phyloP scores from a whole-genome alignment of 164 flowering plant genomes.

The Nymphaea thermarum region DNA sequence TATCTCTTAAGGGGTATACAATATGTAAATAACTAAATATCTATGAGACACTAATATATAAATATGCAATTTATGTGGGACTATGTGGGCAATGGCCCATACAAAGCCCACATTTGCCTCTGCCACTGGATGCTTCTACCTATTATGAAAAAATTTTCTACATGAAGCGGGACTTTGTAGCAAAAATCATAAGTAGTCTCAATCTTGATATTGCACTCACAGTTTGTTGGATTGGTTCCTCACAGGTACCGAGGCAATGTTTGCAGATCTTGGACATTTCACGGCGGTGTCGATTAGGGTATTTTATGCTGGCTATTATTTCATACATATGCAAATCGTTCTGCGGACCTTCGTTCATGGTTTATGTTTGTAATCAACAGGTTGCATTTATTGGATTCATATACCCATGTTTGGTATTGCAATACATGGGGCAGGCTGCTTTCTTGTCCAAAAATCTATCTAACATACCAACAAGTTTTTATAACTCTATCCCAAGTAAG shows the following conservation, averaged over 20 bases:
- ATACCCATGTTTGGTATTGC: slow-evolving; percentile 67
- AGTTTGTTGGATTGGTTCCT: slow-evolving; percentile 1
- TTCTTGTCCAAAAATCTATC: slow-evolving; percentile 39
- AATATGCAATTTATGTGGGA: too few species aligned
- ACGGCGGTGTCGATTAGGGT: slow-evolving; percentile 52
- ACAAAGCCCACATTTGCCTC: too few species aligned
- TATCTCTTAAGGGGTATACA: too few species aligned
- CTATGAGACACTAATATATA: too few species aligned
- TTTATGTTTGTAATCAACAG: slow-evolving; percentile 22
- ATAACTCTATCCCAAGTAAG: slow-evolving; percentile 63
- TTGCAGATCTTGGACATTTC: slow-evolving; percentile 81
- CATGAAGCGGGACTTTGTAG: too few species aligned
- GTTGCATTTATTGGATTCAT: slow-evolving; percentile 49
- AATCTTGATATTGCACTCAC: too few species aligned
- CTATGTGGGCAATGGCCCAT: too few species aligned
- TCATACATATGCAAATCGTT: not conserved
- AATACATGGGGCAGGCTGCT: slow-evolving; percentile 88
- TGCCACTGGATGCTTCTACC: too few species aligned
- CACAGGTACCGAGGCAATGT: slow-evolving; percentile 80
- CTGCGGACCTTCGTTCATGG: not conserved
- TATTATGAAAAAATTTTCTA: too few species aligned
- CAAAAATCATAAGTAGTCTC: too few species aligned
- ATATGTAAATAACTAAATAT: too few species aligned
- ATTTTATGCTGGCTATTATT: slow-evolving; percentile 4
- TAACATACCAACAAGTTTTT: slow-evolving; percentile 33